phyloP scores from a whole-genome alignment of 202 grass and related monocot species.

The Setaria italica region DNA sequence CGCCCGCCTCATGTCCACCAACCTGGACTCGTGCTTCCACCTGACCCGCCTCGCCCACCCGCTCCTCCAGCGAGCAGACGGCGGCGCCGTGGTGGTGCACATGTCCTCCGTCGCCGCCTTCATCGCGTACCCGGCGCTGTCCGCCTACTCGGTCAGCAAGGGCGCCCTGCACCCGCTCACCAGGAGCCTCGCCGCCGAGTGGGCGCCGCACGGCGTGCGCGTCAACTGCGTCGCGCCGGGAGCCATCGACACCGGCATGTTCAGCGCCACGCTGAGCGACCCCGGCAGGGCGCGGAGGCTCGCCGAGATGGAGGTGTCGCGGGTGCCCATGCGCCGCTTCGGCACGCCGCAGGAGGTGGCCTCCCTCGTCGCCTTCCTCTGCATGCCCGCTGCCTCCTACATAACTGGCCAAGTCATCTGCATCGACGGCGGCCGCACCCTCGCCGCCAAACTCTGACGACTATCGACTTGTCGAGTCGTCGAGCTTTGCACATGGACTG shows the following conservation, averaged over 20 bases:
- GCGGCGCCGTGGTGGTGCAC: conserved; percentile 43
- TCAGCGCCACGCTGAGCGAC: conserved; percentile 31
- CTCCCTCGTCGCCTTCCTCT: conserved; percentile 60
- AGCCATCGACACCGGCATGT: conserved; percentile 25
- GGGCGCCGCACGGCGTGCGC: conserved; percentile 59
- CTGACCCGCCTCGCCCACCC: conserved; percentile 67
- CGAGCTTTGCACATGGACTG: too few species aligned
- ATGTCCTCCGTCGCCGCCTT: conserved; percentile 58
- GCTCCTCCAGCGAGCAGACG: conserved; percentile 39
- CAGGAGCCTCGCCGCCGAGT: conserved; percentile 53
- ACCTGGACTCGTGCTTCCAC: conserved; percentile 71
- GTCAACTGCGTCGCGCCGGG: conserved; percentile 54
- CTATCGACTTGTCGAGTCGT: too few species aligned
- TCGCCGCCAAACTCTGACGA: conserved; percentile 44
- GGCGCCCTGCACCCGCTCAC: conserved; percentile 52
- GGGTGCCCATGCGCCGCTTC: conserved; percentile 49
- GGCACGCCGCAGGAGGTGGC: conserved; percentile 59
- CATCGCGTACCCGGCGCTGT: conserved; percentile 41
- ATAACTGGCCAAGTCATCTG: conserved; percentile 66
- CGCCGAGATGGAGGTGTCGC: conserved; percentile 27
- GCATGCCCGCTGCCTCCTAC: conserved; percentile 59
- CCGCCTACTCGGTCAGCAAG: conserved; percentile 58
- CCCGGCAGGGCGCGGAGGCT: conserved; percentile 10
- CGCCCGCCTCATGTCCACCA: conserved; percentile 48
- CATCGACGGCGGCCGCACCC: conserved; percentile 57